phyloP scores from a whole-genome alignment of 768 basidiomycete species.

The Hygrophorus pudorinus region DNA sequence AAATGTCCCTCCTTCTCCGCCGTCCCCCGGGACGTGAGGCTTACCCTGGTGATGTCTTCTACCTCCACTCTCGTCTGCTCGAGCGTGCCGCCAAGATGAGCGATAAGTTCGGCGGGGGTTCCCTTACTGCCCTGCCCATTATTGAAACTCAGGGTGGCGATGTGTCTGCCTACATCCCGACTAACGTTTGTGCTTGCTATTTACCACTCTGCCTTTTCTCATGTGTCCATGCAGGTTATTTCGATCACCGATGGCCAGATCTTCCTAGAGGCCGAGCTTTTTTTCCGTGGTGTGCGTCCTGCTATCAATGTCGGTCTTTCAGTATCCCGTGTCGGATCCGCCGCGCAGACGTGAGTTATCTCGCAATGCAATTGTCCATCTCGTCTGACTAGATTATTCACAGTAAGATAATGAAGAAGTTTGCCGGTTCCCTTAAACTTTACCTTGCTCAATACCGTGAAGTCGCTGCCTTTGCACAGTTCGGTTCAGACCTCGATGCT shows the following conservation, averaged over 20 bases:
- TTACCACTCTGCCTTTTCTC: not conserved
- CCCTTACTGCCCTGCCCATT: slow-evolving; percentile 96
- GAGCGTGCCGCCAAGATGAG: slow-evolving; percentile 99
- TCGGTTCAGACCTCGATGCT: slow-evolving; percentile 99
- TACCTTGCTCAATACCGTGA: slow-evolving; percentile 99
- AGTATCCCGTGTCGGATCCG: slow-evolving; percentile 99
- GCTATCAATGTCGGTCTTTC: slow-evolving; percentile 99
- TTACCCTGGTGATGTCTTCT: slow-evolving; percentile 99
- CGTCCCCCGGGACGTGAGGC: slow-evolving; percentile 99
- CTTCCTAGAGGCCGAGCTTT: slow-evolving; percentile 99
- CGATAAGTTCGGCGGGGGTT: slow-evolving; percentile 98
- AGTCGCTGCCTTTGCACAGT: slow-evolving; percentile 98
- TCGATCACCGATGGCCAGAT: slow-evolving; percentile 99
- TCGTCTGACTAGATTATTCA: slow-evolving; percentile 3
- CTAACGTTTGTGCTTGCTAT: slow-evolving; percentile 49
- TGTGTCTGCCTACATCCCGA: slow-evolving; percentile 98
- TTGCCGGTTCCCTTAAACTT: slow-evolving; percentile 98
- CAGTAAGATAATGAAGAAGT: slow-evolving; percentile 99
- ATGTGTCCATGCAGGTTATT: slow-evolving; percentile 59
- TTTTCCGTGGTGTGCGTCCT: slow-evolving; percentile 99
- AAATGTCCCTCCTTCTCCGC: slow-evolving; percentile 99
- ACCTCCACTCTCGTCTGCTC: slow-evolving; percentile 99
- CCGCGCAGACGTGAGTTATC: slow-evolving; percentile 88
- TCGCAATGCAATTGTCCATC: not conserved
- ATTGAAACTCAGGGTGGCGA: slow-evolving; percentile 99